A percentile compares a stretch with the other conserved stretches of the same genome.
These are phyloP conservation scores for Batrachochytrium dendrobatidis DNA, from an alignment of 371 early-diverging fungal genomes.

Conservation along the genomic window DNA sequence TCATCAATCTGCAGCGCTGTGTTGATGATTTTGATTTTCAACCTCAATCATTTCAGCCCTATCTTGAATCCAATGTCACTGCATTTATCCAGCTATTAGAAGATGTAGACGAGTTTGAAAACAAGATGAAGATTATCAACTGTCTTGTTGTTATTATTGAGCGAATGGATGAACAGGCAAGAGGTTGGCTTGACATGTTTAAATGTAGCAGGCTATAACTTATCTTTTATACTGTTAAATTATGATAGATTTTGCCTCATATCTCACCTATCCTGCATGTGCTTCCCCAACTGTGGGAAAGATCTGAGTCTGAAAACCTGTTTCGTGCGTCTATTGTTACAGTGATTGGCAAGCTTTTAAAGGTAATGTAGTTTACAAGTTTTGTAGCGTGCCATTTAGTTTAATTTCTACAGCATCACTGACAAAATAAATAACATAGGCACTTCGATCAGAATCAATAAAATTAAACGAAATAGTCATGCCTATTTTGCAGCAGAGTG, in stretches of 20 bases:
- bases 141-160: conserved; percentile 70
- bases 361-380: conserved; percentile 43
- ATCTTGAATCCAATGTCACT: conserved; percentile 54
- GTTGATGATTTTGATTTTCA: conserved; percentile 89
- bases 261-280: conserved; percentile 62
- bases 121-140: conserved; percentile 64
- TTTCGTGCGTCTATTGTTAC: conserved; percentile 73
- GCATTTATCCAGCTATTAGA: conserved; percentile 49
- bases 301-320: conserved; percentile 62
- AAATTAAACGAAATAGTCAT: conserved; percentile 64
- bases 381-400: too few species aligned
- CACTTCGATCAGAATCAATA: conserved; percentile 55
- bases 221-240: not conserved
- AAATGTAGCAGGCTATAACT: not conserved
- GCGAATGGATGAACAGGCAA: conserved; percentile 60
- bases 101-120: conserved; percentile 70
- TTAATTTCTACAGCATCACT: not conserved
- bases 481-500: conserved; percentile 66
- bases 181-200: conserved; percentile 1
- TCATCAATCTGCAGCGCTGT: conserved; percentile 48
- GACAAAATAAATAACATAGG: not conserved
- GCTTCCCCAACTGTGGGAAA: conserved; percentile 75
- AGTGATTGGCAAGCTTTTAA: conserved; percentile 66
- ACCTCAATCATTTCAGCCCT: conserved; percentile 59
- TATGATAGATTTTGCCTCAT: conserved; percentile 67